Conservation (phyloP, 306 rosid species). For the Castanea sativa region DNA sequence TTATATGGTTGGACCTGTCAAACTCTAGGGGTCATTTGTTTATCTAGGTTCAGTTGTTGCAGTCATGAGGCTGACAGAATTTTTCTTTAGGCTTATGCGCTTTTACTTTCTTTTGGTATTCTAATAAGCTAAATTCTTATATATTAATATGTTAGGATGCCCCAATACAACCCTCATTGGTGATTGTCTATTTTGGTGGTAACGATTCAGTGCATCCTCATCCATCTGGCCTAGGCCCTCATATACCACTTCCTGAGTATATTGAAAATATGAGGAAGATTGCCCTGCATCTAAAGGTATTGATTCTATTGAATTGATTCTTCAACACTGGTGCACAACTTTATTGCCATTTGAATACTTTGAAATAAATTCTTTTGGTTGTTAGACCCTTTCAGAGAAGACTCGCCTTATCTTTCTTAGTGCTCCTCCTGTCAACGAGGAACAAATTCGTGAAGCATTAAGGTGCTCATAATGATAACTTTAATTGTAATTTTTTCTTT, state of each 20-base stretch:
- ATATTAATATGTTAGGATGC: constrained; percentile 42
- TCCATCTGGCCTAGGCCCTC: constrained; percentile 56
- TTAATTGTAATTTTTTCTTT: too few species aligned
- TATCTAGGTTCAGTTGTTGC: neutral
- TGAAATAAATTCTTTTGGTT: constrained; percentile 9
- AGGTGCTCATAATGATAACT: constrained; percentile 26
- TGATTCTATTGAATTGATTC: constrained; percentile 10
- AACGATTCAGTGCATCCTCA: constrained; percentile 63
- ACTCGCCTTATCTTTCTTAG: constrained; percentile 59
- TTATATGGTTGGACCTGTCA: neutral
- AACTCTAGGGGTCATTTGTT: neutral
- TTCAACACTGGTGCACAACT: neutral
- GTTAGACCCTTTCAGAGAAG: constrained; percentile 51
- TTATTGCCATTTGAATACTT: neutral
- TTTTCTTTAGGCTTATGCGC: too few species aligned
- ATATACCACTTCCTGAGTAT: constrained; percentile 80
- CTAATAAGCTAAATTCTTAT: neutral
- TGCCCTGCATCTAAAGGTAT: constrained; percentile 54
- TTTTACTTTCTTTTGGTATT: neutral
- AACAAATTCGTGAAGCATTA: constrained; percentile 21
- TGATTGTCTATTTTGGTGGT: constrained; percentile 88
- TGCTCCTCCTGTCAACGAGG: constrained; percentile 63
- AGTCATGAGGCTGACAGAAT: too few species aligned
- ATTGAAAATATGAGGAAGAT: constrained; percentile 72
- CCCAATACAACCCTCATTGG: constrained; percentile 56